Evolutionary conservation across 768 basidiomycete genomes (phyloP).

Genomic region (Agrocybe praecox): DNA sequence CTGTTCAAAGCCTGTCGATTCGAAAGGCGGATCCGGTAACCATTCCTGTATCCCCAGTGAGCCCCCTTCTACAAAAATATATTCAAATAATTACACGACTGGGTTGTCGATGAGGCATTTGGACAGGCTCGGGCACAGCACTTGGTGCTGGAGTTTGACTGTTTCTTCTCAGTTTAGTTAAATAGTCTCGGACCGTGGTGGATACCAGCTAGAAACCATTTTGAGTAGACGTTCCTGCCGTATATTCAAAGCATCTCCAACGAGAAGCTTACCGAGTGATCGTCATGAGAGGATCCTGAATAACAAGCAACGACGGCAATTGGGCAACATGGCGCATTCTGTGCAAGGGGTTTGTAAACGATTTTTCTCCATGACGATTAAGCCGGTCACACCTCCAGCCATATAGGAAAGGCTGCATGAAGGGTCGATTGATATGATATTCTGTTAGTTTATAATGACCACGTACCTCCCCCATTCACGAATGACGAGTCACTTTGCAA

Average conservation of each 20-base stretch:
- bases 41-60: constrained; percentile 30
- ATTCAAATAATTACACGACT: constrained; percentile 15
- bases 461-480: constrained; percentile 79
- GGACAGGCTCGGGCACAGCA: constrained; percentile 32
- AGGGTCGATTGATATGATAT: constrained; percentile 1
- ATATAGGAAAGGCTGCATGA: constrained; percentile 75
- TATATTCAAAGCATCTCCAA: not conserved
- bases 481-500: constrained; percentile 59
- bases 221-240: not conserved
- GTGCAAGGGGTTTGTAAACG: constrained; percentile 1
- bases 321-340: constrained; percentile 86
- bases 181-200: constrained; percentile 67
- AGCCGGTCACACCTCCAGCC: constrained; percentile 61
- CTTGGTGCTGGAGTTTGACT: constrained; percentile 32
- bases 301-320: constrained; percentile 79
- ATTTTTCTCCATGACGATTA: not conserved
- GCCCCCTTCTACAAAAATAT: constrained; percentile 2
- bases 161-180: constrained; percentile 57
- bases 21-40: constrained; percentile 28
- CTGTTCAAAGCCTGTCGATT: constrained; percentile 27
- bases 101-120: constrained; percentile 17
- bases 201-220: constrained; percentile 53
- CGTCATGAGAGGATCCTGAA: constrained; percentile 80
- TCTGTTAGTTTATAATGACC: not conserved
- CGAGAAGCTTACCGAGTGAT: constrained; percentile 62